Percentiles rank a stretch among this genome's conserved stretches.
phyloP scores from a whole-genome alignment of 768 basidiomycete genomes.

The Naematelia aurantialba region DNA sequence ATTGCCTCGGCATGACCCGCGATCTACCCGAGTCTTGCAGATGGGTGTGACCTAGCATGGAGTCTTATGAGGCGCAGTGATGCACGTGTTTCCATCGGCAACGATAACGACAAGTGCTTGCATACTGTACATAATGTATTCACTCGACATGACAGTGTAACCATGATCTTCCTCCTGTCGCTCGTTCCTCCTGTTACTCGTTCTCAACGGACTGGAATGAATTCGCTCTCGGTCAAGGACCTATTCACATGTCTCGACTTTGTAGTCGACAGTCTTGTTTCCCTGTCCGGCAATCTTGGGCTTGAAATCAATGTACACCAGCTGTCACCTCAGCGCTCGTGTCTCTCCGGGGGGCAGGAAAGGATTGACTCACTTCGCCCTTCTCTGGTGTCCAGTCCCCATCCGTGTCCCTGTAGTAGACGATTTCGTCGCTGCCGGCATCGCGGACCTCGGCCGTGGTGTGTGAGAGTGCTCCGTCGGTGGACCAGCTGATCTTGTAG shows the following conservation, averaged over 20 bases:
- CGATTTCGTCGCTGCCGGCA: conserved; percentile 40
- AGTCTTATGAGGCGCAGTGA: too few species aligned
- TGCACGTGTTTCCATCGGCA: too few species aligned
- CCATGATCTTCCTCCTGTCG: background rate
- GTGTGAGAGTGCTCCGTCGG: conserved; percentile 42
- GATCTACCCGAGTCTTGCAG: too few species aligned
- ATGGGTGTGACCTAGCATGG: too few species aligned
- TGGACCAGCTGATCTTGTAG: conserved; percentile 46
- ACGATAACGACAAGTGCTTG: too few species aligned
- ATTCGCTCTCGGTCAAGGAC: too few species aligned
- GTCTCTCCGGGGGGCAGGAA: background rate
- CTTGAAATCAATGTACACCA: conserved; percentile 48
- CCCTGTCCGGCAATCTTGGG: conserved; percentile 39
- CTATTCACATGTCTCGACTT: conserved; percentile 37
- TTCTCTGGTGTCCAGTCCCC: conserved; percentile 47
- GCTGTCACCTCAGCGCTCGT: conserved; percentile 10
- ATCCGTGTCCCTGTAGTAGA: conserved; percentile 46
- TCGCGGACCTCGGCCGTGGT: conserved; percentile 47
- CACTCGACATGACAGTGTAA: too few species aligned
- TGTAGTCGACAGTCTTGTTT: conserved; percentile 46
- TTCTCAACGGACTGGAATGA: too few species aligned
- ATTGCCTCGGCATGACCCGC: too few species aligned
- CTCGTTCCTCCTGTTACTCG: background rate
- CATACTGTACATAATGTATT: too few species aligned
- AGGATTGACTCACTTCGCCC: conserved; percentile 38